These are phyloP conservation scores for Tritrichomonas foetus DNA, from an alignment of 208 protist genomes.

Conservation along the genomic window DNA sequence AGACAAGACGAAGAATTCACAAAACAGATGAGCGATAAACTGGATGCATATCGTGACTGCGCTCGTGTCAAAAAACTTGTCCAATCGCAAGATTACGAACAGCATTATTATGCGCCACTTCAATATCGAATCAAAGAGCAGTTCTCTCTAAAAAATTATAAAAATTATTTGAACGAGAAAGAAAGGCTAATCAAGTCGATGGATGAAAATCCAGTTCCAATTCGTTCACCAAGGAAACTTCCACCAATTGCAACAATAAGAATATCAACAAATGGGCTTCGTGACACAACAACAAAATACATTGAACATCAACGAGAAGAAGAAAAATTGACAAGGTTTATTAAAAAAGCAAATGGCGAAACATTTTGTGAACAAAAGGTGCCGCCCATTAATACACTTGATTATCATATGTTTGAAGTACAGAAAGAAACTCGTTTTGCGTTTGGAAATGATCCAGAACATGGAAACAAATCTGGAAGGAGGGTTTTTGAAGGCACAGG, in stretches of 20 bases:
- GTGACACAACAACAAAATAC: neutral
- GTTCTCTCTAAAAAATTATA: neutral
- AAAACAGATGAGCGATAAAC: neutral
- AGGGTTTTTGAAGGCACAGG: too few relatives aligned
- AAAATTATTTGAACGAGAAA: neutral
- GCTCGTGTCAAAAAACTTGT: neutral
- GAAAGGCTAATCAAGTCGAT: neutral
- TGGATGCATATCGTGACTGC: neutral
- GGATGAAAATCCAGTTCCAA: conserved; percentile 24
- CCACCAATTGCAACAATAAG: neutral
- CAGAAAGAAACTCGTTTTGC: too few relatives aligned
- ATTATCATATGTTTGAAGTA: too few relatives aligned
- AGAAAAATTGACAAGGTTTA: neutral
- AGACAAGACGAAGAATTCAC: neutral
- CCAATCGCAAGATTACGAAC: neutral
- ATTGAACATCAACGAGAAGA: neutral
- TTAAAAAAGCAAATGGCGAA: neutral
- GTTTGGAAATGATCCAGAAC: too few relatives aligned
- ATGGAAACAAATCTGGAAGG: too few relatives aligned
- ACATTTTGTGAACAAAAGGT: too few relatives aligned
- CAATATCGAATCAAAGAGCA: neutral
- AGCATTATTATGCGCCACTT: neutral
- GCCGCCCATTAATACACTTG: too few relatives aligned
- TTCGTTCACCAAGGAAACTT: neutral
- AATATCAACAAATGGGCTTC: neutral